A percentile compares a stretch with the other conserved stretches of the same genome.
Evolutionary conservation across 2,329 filamentous ascomycete genomes (phyloP).

Genomic region (Xylariaceae sp.): DNA sequence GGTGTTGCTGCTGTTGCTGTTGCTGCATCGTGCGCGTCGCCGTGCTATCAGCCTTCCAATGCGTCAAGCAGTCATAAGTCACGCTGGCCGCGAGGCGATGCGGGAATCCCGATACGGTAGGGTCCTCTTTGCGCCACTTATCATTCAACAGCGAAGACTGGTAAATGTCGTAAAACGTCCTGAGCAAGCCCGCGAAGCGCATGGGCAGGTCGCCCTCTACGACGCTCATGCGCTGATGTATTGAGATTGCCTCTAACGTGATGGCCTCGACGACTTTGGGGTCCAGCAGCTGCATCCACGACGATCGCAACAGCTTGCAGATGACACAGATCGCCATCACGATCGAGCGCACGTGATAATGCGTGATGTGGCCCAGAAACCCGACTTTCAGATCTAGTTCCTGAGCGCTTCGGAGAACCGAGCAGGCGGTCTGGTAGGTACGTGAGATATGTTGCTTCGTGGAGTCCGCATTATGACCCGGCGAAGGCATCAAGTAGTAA

Average conservation of each 20-base stretch:
- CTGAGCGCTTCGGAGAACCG: constrained; percentile 39
- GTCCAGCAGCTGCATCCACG: constrained; percentile 33
- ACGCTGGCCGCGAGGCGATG: constrained; percentile 45
- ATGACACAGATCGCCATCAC: constrained; percentile 43
- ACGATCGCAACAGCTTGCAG: constrained; percentile 42
- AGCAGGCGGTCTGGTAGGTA: constrained; percentile 43
- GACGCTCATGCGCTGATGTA: constrained; percentile 40
- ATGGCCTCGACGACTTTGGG: constrained; percentile 10
- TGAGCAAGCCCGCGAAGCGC: constrained; percentile 42
- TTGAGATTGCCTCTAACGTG: constrained; percentile 31
- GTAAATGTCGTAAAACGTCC: constrained; percentile 42
- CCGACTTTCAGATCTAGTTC: constrained; percentile 37
- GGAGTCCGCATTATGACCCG: constrained; percentile 34
- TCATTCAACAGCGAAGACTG: constrained; percentile 29
- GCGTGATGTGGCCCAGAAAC: constrained; percentile 42
- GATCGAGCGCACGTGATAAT: constrained; percentile 45
- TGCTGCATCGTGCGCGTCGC: constrained; percentile 4
- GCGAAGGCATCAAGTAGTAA: constrained; percentile 46
- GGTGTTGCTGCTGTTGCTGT: constrained; percentile 13
- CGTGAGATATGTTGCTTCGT: constrained; percentile 43
- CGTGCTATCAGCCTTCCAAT: constrained; percentile 37
- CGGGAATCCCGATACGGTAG: constrained; percentile 38
- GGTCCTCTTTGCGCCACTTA: constrained; percentile 36
- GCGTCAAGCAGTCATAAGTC: constrained; percentile 44
- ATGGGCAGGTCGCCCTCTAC: constrained; percentile 45